Conservation (phyloP, 1,284 basidiomycete species). For the Pterulicium gracile region DNA sequence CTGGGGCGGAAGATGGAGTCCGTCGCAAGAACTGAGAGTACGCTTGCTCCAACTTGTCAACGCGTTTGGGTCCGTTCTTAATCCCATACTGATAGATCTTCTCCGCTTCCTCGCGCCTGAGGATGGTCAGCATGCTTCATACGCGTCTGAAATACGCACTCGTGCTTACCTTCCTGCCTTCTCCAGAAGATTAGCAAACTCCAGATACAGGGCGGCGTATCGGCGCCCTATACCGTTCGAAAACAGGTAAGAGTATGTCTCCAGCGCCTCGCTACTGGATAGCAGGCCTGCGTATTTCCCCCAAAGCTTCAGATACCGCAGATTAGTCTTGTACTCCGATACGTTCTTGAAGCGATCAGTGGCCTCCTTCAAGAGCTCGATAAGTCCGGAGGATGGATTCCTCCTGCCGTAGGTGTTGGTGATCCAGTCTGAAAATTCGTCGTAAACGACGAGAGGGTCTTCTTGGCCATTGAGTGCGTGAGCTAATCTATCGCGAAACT, state of each 20-base stretch:
- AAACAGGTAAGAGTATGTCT: conserved; percentile 66
- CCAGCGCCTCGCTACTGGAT: conserved; percentile 42
- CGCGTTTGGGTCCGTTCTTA: conserved; percentile 67
- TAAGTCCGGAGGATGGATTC: conserved; percentile 26
- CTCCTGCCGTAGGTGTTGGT: conserved; percentile 38
- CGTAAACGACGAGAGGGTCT: conserved; percentile 56
- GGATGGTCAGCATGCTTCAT: too few relatives aligned
- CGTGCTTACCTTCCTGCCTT: conserved; percentile 47
- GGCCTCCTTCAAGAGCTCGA: conserved; percentile 55
- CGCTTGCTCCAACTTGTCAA: conserved; percentile 77
- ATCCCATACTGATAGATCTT: conserved; percentile 80
- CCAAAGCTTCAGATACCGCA: conserved; percentile 88
- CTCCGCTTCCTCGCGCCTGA: conserved; percentile 70
- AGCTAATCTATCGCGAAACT: not conserved
- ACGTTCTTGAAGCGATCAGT: conserved; percentile 76
- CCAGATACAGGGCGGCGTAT: conserved; percentile 77
- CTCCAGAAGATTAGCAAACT: conserved; percentile 74
- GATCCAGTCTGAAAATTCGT: conserved; percentile 63
- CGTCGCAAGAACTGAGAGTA: conserved; percentile 75
- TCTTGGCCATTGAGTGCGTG: conserved; percentile 46
- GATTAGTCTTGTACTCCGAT: conserved; percentile 72
- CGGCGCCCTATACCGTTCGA: conserved; percentile 71
- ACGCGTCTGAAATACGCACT: conserved; percentile 1
- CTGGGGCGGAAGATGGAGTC: conserved; percentile 15
- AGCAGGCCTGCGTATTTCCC: conserved; percentile 67